Evolutionary conservation across 2,329 filamentous ascomycete species (phyloP).

Genomic region (Curvularia lunata): DNA sequence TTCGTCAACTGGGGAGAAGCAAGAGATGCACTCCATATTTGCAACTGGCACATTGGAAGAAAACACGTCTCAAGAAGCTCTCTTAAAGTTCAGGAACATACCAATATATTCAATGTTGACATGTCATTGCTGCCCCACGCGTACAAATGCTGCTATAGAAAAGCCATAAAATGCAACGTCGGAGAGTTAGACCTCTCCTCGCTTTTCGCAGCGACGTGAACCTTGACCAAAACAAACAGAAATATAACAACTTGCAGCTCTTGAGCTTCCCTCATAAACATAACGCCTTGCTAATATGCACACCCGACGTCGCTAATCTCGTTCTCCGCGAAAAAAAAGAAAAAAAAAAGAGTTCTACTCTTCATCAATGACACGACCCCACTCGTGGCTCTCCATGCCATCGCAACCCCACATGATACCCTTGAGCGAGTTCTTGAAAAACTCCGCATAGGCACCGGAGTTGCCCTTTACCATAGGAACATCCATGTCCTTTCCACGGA

Average conservation of each 20-base stretch:
- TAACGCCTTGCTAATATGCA: constrained; percentile 1
- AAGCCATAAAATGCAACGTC: not conserved
- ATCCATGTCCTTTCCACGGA: constrained; percentile 52
- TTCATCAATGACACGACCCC: constrained; percentile 55
- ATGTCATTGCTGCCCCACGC: not conserved
- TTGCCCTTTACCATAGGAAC: constrained; percentile 52
- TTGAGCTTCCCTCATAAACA: not conserved
- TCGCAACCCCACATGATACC: constrained; percentile 59
- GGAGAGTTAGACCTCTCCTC: not conserved
- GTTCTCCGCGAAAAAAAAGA: not conserved
- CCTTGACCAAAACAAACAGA: not conserved
- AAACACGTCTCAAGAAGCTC: not conserved
- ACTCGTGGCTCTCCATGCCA: constrained; percentile 53
- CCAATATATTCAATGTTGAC: not conserved
- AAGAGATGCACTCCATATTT: not conserved
- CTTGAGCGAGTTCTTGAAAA: constrained; percentile 55
- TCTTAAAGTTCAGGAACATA: not conserved
- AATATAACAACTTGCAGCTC: not conserved
- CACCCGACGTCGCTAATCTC: not conserved
- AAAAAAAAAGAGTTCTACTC: constrained; percentile 11
- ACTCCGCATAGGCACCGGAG: constrained; percentile 51
- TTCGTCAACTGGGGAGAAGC: not conserved
- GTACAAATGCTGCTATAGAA: not conserved
- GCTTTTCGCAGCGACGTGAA: not conserved
- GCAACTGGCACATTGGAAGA: not conserved